Conservation (phyloP, 2,329 filamentous ascomycete genomes). For the Uncinocarpus reesii region DNA sequence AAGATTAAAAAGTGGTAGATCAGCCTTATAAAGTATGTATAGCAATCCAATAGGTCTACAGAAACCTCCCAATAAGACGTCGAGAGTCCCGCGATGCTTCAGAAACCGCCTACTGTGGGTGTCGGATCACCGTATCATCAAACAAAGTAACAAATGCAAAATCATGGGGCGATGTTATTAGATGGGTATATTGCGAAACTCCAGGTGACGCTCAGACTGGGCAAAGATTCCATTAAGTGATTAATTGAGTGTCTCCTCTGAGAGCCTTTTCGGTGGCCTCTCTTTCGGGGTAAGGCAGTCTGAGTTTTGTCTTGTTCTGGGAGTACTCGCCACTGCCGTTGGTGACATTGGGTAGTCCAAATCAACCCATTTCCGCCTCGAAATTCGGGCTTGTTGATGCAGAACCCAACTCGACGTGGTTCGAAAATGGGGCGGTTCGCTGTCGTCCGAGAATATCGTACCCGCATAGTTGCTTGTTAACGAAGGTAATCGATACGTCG, state of each 20-base stretch:
- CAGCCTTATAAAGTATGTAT: background rate
- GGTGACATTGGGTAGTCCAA: constrained; percentile 2
- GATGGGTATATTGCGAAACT: no score
- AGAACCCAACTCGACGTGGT: constrained; percentile 17
- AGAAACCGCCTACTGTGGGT: no score
- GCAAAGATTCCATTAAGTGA: no score
- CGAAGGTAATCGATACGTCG: constrained; percentile 5
- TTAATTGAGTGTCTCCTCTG: no score
- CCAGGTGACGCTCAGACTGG: no score
- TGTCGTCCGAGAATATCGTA: constrained; percentile 13
- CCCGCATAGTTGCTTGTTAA: constrained; percentile 12
- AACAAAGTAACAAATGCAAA: background rate
- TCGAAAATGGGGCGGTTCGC: constrained; percentile 14
- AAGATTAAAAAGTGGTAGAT: constrained; percentile 1
- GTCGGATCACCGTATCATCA: no score
- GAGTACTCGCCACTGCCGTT: background rate
- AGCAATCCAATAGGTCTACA: background rate
- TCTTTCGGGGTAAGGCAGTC: background rate
- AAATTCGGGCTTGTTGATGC: constrained; percentile 14
- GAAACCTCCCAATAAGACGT: background rate
- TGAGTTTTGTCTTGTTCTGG: background rate
- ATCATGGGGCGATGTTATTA: background rate
- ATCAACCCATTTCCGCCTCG: constrained; percentile 4
- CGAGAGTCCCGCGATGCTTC: no score
- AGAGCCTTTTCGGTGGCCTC: background rate